These are phyloP conservation scores for Sarcocystis neurona DNA, from an alignment of 169 alveolate species.

Conservation along the genomic window DNA sequence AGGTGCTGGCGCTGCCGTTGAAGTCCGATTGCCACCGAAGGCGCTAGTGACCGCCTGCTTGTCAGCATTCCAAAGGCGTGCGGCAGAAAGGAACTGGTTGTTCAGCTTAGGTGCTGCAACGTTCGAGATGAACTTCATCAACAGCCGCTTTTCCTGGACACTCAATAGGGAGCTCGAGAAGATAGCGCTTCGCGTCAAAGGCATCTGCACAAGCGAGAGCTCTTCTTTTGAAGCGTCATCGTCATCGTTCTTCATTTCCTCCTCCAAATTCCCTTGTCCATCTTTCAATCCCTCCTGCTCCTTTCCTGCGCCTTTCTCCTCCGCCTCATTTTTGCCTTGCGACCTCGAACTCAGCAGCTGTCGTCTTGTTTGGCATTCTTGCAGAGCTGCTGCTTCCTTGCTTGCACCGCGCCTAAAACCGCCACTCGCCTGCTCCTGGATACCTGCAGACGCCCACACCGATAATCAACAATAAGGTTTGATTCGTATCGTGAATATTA, in stretches of 20 bases:
- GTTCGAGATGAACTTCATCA: conserved; percentile 55
- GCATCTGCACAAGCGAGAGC: conserved; percentile 1
- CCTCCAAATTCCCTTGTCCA: not conserved
- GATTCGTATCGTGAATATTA: no score
- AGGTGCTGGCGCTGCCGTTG: no score
- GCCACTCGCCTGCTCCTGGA: no score
- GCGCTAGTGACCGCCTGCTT: no score
- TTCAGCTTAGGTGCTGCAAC: conserved; percentile 5
- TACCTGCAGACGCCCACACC: no score
- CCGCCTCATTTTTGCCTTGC: not conserved
- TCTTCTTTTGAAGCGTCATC: not conserved
- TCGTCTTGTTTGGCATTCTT: no score
- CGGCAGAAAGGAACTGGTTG: conserved; percentile 18
- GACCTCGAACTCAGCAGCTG: not conserved
- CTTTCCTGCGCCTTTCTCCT: not conserved
- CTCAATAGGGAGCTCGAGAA: conserved; percentile 23
- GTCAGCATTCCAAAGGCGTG: conserved; percentile 10
- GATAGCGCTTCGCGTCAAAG: conserved; percentile 63
- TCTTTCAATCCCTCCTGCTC: not conserved
- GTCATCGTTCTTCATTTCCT: not conserved
- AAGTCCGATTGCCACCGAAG: no score
- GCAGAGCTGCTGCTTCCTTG: no score
- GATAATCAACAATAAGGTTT: no score
- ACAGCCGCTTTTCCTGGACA: conserved; percentile 52
- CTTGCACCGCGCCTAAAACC: no score